Conservation (phyloP, 2,329 filamentous ascomycete genomes). For the Blastomyces percursus region DNA sequence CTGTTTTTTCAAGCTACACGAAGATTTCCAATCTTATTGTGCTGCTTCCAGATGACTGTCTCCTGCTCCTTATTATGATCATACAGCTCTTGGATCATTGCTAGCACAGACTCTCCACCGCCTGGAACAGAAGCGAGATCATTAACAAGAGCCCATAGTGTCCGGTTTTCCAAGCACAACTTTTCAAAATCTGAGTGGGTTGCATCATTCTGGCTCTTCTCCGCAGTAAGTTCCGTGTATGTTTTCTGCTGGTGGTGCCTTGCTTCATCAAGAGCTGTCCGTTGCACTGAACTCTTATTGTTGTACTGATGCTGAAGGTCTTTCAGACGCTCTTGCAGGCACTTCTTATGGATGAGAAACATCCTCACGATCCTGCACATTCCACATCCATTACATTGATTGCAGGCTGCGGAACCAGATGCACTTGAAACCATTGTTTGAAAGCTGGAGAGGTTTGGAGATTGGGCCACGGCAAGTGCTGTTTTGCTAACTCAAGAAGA, state of each 20-base stretch:
- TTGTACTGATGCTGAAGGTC: background rate
- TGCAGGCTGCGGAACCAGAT: background rate
- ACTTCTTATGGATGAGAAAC: background rate
- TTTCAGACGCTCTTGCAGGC: background rate
- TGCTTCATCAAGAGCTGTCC: background rate
- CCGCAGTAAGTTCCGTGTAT: background rate
- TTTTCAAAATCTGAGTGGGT: background rate
- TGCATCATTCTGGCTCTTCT: background rate
- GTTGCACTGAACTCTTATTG: background rate
- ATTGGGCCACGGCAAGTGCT: background rate
- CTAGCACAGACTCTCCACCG: background rate
- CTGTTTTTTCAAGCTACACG: background rate
- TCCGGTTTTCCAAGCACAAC: background rate
- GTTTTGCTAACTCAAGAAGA: no score
- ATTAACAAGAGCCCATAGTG: background rate
- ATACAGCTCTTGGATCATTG: background rate
- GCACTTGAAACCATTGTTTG: background rate
- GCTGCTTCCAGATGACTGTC: background rate
- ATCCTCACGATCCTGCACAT: background rate
- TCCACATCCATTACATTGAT: background rate
- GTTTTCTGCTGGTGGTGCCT: background rate
- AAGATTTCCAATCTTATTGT: background rate
- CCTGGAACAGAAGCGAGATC: background rate
- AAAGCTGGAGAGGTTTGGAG: background rate
- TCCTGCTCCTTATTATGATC: background rate